These are phyloP conservation scores for Amanita molliuscula DNA, from an alignment of 768 basidiomycete genomes.

Conservation along the genomic window DNA sequence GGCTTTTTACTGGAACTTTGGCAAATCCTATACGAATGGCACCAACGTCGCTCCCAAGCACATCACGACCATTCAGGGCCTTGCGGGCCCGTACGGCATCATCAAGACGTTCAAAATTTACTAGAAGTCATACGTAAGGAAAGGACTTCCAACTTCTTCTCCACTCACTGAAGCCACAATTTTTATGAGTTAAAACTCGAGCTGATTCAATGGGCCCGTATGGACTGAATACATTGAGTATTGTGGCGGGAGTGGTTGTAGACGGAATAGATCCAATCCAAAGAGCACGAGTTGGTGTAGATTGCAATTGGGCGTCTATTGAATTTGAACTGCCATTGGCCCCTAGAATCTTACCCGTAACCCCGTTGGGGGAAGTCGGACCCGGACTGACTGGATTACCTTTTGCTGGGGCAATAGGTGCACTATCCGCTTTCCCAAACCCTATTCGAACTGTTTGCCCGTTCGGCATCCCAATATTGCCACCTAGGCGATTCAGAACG, in stretches of 20 bases:
- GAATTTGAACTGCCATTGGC: constrained; percentile 47
- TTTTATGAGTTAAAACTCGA: constrained; percentile 92
- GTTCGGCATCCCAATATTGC: constrained; percentile 89
- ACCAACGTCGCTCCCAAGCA: constrained; percentile 92
- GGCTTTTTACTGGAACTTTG: constrained; percentile 87
- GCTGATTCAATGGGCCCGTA: constrained; percentile 98
- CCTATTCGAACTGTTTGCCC: constrained; percentile 96
- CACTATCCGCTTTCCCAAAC: constrained; percentile 96
- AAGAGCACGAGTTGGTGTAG: constrained; percentile 86
- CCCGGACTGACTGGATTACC: constrained; percentile 56
- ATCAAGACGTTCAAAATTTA: constrained; percentile 96
- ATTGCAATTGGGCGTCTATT: constrained; percentile 81
- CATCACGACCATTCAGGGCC: constrained; percentile 91
- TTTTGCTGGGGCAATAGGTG: constrained; percentile 83
- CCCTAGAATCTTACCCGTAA: constrained; percentile 33
- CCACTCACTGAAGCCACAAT: constrained; percentile 80
- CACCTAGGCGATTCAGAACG: constrained; percentile 89
- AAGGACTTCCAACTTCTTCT: constrained; percentile 6
- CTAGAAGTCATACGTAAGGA: constrained; percentile 23
- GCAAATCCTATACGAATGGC: constrained; percentile 96
- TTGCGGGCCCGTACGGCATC: constrained; percentile 95
- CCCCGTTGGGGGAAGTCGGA: constrained; percentile 49
- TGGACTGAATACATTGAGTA: constrained; percentile 92
- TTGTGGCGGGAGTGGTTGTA: constrained; percentile 88
- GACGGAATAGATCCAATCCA: constrained; percentile 98